Evolutionary conservation across 2,329 filamentous ascomycete species (phyloP), one percentile per base, ranked within the genome.

Genomic region (Endoconidiophora polonica): DNA sequence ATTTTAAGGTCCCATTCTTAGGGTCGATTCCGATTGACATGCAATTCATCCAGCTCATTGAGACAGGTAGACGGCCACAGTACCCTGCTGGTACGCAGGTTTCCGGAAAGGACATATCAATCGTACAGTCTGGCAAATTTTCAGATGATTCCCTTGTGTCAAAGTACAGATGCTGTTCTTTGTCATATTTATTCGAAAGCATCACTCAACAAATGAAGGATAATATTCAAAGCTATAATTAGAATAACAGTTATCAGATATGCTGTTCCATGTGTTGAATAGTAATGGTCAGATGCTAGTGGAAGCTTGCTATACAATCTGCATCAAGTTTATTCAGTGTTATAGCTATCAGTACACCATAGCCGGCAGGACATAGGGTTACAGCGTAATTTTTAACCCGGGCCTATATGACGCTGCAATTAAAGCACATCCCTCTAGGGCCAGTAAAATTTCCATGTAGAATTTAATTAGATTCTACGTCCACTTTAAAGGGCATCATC

Each of bases 11-110:
- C 36, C 77, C 75, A 14, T 96, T 95, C 59, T 65, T 96, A 48
- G 91, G 88, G 2, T 79, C 78, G 24, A 79, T 96, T 37, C 91
- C 91, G 1, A 87, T 98, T 59, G 91, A 98, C 66, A 85, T 87
- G 18, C 85, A 88, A 59, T 95, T 96, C 62, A 83, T 91, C 44
- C 75, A 82, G 56, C 65, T 98, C 59, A 77, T 98, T 40, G 90
- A 96, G 63, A 86, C 85, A 53, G 75, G 71, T 12, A 67, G 62
- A 52, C 64, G 68, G 55, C 84, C 83, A 12, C 68, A 68, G 14
- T 87, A 88, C 61, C 83, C 83, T 0, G 67, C 73, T 52, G 83
- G 83, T 1, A 86, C 81, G 1, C 59, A 70, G 26, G 65, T 83
- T 24, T 68, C 74, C 53, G 79, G 79, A 1, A 63, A 69, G 52